Base-by-base conservation (phyloP, 139 green algal genomes). In the Chara braunii region DNA sequence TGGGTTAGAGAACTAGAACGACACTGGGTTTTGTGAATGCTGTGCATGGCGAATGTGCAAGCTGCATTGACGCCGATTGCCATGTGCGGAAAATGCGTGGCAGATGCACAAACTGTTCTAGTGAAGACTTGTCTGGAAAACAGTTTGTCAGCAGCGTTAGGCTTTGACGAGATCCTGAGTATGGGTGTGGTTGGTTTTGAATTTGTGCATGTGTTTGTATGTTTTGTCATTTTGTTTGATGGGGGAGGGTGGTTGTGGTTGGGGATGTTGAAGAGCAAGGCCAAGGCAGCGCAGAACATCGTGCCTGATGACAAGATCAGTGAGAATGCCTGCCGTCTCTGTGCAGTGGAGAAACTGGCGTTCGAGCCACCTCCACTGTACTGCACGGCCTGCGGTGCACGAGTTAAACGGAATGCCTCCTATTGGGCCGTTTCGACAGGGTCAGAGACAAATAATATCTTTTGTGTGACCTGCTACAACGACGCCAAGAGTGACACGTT, bases 321-420 rank as follows among this genome's bases (percentile, higher is more conserved):
- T 36, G 79, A 87, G 43, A 79, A 83, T 22, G 61, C 56, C 34
- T 96, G 90, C 85, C 79, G 75, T 29, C 82, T 87, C 9, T 98
- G 91, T 74, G 43, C 64, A 23, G 70, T 84, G 3, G 85, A 84
- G 28, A 87, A 86, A 50, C 81, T 96, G 24, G 86, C 79, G 5
- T 98, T 96, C 74, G 92, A 98, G 81, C 92, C 93, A 29, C 87
- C 88, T 12, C 82, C 85, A 24, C 69, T 98, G 40, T 96, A 95
- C 80, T 99, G 93, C 81, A 86, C 81, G 22, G 44, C 45, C 36
- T 99, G 93, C 73, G 82, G 73, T 1, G 71, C 84, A 58, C 86
- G 87, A 45, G 95, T 99, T 82, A 96, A 97, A 82, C 82, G 88
- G 51, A 85, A 89, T 35, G 84, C 90, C 70, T 82, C 84, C 6